Percentiles rank a stretch among this genome's conserved stretches.
Conservation (phyloP, 208 protist species). For the Acanthamoeba triangularis region DNA sequence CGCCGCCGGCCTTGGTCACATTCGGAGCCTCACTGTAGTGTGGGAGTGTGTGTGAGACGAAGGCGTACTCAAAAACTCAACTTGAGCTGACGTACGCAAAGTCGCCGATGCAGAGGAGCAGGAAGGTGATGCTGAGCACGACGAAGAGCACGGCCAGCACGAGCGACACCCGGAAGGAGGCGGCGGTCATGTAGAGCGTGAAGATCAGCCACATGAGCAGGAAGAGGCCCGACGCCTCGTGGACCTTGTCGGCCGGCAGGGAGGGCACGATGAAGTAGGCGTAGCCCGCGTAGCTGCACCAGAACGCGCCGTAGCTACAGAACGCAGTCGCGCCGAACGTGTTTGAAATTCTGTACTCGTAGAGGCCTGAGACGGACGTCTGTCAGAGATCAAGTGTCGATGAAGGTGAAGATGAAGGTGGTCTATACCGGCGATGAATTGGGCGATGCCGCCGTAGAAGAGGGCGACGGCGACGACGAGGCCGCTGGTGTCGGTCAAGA, state of each 20-base stretch:
- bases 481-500: constrained; percentile 20
- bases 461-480: constrained; percentile 28
- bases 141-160: constrained; percentile 39
- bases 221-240: constrained; percentile 46
- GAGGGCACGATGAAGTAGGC: constrained; percentile 62
- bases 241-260: not conserved
- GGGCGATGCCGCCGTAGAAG: constrained; percentile 71
- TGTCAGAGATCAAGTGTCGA: not conserved
- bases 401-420: not conserved
- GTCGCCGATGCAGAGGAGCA: constrained; percentile 25
- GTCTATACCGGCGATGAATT: constrained; percentile 48
- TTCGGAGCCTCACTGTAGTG: constrained; percentile 17
- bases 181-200: constrained; percentile 52
- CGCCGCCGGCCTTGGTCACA: constrained; percentile 39
- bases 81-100: not conserved
- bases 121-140: constrained; percentile 38
- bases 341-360: constrained; percentile 52
- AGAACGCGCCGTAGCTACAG: constrained; percentile 70
- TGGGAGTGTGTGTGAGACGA: not conserved
- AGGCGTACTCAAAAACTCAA: not conserved
- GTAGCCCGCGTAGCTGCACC: constrained; percentile 68
- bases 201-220: constrained; percentile 72
- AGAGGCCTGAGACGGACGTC: not conserved
- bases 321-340: constrained; percentile 61
- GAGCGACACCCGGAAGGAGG: constrained; percentile 29